A percentile compares a stretch with the other conserved stretches of the same genome.
Evolutionary conservation across 495 filamentous ascomycete genomes (phyloP).

Genomic region (Cryomyces antarcticus): DNA sequence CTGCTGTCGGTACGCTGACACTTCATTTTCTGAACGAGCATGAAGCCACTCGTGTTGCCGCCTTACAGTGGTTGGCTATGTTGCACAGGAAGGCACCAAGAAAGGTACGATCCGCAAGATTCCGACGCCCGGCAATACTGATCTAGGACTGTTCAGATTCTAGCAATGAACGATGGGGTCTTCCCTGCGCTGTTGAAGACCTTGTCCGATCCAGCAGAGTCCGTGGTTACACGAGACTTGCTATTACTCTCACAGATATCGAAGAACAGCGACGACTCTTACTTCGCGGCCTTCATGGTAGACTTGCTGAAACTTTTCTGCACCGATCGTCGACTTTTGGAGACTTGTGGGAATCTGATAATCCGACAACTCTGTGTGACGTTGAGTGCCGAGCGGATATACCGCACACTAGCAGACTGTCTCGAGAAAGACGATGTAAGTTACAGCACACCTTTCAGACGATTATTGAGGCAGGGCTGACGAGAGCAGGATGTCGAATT

Average conservation of each 20-base stretch:
- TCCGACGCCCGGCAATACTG: neutral
- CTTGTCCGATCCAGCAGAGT: slow-evolving; percentile 83
- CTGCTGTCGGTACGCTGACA: slow-evolving; percentile 86
- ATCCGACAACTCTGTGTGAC: slow-evolving; percentile 89
- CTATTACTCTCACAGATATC: slow-evolving; percentile 93
- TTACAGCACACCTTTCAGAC: neutral
- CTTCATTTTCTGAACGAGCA: slow-evolving; percentile 90
- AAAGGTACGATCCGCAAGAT: slow-evolving; percentile 33
- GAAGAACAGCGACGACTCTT: slow-evolving; percentile 84
- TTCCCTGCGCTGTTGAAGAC: slow-evolving; percentile 95
- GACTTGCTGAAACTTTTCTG: slow-evolving; percentile 87
- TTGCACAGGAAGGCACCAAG: slow-evolving; percentile 83
- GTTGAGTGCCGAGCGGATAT: slow-evolving; percentile 85
- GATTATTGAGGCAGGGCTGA: neutral
- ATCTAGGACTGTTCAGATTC: slow-evolving; percentile 12
- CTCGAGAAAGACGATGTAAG: slow-evolving; percentile 81
- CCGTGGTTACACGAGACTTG: slow-evolving; percentile 87
- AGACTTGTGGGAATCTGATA: slow-evolving; percentile 86
- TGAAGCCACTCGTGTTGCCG: slow-evolving; percentile 84
- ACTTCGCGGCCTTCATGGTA: slow-evolving; percentile 97
- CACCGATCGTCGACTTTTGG: slow-evolving; percentile 75
- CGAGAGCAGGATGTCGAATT: slow-evolving; percentile 67
- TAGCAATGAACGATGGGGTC: slow-evolving; percentile 91
- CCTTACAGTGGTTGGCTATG: slow-evolving; percentile 93
- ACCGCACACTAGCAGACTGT: slow-evolving; percentile 87